Evolutionary conservation across 2,329 filamentous ascomycete species (phyloP).

Genomic region (Elsinoe perseae): DNA sequence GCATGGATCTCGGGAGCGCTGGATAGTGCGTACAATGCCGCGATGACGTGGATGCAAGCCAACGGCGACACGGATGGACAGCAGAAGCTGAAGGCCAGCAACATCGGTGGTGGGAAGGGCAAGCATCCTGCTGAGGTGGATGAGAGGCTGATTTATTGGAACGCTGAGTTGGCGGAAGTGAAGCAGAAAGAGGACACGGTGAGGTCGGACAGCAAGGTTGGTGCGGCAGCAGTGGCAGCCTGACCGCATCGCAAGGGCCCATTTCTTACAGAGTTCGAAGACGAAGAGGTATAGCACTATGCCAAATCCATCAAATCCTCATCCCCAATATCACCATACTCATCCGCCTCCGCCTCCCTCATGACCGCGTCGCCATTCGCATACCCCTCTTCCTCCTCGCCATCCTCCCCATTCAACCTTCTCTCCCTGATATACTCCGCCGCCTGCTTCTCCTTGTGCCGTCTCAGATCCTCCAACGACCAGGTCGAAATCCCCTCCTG

Average conservation of each 20-base stretch:
- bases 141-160: neutral
- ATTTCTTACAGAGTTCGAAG: too few species aligned
- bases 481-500: conserved; percentile 92
- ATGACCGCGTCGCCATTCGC: conserved; percentile 28
- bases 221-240: neutral
- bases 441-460: conserved; percentile 68
- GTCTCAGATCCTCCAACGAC: conserved; percentile 70
- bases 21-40: conserved; percentile 28
- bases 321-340: conserved; percentile 29
- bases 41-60: conserved; percentile 15
- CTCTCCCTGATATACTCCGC: conserved; percentile 59
- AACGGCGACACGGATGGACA: neutral
- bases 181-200: neutral
- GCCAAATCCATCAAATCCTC: conserved; percentile 33
- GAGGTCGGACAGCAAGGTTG: conserved; percentile 1
- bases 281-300: too few species aligned
- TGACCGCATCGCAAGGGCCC: neutral
- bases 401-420: conserved; percentile 42
- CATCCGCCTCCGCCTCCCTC: conserved; percentile 28
- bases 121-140: conserved; percentile 5
- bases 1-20: conserved; percentile 36
- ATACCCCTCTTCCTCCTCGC: conserved; percentile 29
- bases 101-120: neutral
- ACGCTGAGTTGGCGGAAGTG: neutral
- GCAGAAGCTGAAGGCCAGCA: conserved; percentile 1